Evolutionary conservation across 768 basidiomycete species (phyloP).

Genomic region (Russula abietina): DNA sequence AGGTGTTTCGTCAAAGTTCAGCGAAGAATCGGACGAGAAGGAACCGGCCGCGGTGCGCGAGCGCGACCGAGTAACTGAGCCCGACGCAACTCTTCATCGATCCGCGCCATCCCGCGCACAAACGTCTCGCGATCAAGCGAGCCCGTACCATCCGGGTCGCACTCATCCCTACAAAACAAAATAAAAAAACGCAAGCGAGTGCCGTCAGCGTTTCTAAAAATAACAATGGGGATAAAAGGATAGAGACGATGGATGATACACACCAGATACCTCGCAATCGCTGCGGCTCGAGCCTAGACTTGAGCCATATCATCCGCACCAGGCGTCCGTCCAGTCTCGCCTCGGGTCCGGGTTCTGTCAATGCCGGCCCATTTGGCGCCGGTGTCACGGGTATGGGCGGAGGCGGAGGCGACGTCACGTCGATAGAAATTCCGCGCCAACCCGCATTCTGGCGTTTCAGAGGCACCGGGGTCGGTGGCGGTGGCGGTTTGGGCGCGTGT

Average conservation of each 20-base stretch:
- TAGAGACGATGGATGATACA: constrained; percentile 17
- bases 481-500: constrained; percentile 28
- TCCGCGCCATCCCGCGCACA: constrained; percentile 69
- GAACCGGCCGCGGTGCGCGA: background rate
- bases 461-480: constrained; percentile 29
- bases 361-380: background rate
- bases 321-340: constrained; percentile 49
- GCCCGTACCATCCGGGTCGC: constrained; percentile 48
- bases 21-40: constrained; percentile 20
- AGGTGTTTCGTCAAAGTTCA: background rate
- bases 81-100: constrained; percentile 67
- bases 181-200: too few species aligned
- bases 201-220: background rate
- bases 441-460: constrained; percentile 51
- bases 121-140: constrained; percentile 56
- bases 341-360: constrained; percentile 18
- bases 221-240: background rate
- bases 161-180: constrained; percentile 49
- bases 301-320: constrained; percentile 54
- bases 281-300: constrained; percentile 45
- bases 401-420: too few species aligned
- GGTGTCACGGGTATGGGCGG: constrained; percentile 23
- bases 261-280: constrained; percentile 61
- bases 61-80: constrained; percentile 33
- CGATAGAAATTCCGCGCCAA: constrained; percentile 65